Percentiles rank a stretch among this genome's conserved stretches.
Evolutionary conservation across 2,329 filamentous ascomycete species (phyloP).

Genomic region (Phialophora verrucosa): DNA sequence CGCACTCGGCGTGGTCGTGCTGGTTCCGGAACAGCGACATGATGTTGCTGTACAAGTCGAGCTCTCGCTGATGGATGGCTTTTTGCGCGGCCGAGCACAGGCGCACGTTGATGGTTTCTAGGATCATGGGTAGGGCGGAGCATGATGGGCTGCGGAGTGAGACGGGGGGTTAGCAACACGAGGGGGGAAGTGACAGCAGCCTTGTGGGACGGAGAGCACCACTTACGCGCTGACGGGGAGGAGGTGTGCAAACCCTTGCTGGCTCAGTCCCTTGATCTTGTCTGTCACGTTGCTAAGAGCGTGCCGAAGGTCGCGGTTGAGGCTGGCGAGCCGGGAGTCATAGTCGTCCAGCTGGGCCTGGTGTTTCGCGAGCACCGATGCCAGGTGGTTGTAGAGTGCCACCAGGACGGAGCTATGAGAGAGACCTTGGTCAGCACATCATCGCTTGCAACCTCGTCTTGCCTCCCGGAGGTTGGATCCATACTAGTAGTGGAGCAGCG

Average conservation of each 20-base stretch:
- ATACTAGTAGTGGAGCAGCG: constrained; percentile 17
- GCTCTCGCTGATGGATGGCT: constrained; percentile 7
- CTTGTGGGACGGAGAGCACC: constrained; percentile 1
- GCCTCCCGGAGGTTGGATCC: background rate
- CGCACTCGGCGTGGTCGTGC: constrained; percentile 11
- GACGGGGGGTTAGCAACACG: background rate
- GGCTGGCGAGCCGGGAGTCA: background rate
- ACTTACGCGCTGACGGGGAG: constrained; percentile 13
- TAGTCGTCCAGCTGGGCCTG: constrained; percentile 12
- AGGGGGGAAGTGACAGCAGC: background rate
- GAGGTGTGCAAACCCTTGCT: constrained; percentile 10
- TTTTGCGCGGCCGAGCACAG: constrained; percentile 6
- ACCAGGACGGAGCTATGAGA: constrained; percentile 7
- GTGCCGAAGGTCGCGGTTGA: constrained; percentile 9
- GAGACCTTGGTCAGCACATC: constrained; percentile 7
- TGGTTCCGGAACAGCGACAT: constrained; percentile 10
- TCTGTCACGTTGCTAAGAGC: constrained; percentile 5
- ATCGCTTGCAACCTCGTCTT: background rate
- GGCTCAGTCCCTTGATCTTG: constrained; percentile 8
- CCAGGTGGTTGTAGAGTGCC: constrained; percentile 6
- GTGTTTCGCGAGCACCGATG: constrained; percentile 2
- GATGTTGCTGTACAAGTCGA: constrained; percentile 1
- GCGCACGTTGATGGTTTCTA: constrained; percentile 10
- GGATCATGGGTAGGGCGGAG: constrained; percentile 7
- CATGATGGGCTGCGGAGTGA: constrained; percentile 11